Percentiles rank a stretch among this genome's conserved stretches.
These are phyloP conservation scores for Pezicula radicicola DNA, from an alignment of 2,329 filamentous ascomycete species.

Conservation along the genomic window DNA sequence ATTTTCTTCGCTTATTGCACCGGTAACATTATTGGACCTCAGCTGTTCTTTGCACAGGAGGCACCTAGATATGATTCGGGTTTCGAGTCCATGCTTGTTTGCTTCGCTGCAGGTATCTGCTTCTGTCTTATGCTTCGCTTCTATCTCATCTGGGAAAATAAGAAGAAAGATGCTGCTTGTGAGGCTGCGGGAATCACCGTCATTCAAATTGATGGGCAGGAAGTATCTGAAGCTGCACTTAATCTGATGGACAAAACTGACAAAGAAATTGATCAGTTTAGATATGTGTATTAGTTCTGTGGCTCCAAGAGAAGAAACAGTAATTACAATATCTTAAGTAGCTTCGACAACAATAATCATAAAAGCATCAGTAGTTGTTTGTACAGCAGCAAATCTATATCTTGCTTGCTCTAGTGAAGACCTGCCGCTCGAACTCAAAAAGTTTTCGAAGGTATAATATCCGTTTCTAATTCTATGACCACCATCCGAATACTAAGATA, in stretches of 20 bases:
- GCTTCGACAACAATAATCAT: too few relatives aligned
- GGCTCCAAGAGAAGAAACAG: too few relatives aligned
- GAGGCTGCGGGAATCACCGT: neutral
- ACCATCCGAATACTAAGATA: too few relatives aligned
- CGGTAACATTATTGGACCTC: slow-evolving; percentile 13
- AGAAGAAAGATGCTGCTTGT: neutral
- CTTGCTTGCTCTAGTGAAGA: too few relatives aligned
- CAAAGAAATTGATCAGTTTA: slow-evolving; percentile 1
- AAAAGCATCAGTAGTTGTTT: too few relatives aligned
- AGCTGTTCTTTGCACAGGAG: slow-evolving; percentile 9
- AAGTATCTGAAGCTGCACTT: neutral
- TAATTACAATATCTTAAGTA: too few relatives aligned
- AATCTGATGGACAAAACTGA: slow-evolving; percentile 6
- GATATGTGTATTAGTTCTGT: slow-evolving; percentile 3
- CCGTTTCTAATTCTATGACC: too few relatives aligned
- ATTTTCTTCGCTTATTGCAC: slow-evolving; percentile 9
- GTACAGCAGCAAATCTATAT: too few relatives aligned
- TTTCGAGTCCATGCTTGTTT: slow-evolving; percentile 9
- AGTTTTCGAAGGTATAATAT: too few relatives aligned
- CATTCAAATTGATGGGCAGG: slow-evolving; percentile 1
- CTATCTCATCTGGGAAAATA: slow-evolving; percentile 6
- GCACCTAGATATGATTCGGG: slow-evolving; percentile 9
- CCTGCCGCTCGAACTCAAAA: too few relatives aligned
- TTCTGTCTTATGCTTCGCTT: neutral
- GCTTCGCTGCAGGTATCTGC: neutral